Conservation (phyloP, 345 rosid species). For the Cardamine chenopodiifolia region DNA sequence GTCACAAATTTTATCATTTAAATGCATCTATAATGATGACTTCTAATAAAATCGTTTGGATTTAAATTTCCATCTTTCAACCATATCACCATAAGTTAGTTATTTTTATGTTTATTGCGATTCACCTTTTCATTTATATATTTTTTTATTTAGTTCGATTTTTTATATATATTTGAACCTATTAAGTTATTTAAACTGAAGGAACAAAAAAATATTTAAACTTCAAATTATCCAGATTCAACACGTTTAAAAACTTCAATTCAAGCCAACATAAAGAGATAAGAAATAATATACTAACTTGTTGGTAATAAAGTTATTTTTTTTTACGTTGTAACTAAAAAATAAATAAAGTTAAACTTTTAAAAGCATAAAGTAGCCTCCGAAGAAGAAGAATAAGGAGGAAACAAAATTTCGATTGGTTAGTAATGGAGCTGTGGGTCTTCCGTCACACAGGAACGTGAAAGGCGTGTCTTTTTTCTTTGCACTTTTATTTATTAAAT, state of each 20-base stretch:
- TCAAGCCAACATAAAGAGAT: constrained; percentile 1
- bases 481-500: not conserved
- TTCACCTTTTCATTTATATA: not conserved
- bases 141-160: not conserved
- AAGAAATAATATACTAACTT: not conserved
- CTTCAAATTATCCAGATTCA: not conserved
- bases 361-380: constrained; percentile 24
- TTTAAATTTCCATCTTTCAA: not conserved
- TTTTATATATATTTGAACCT: not conserved
- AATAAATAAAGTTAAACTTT: constrained; percentile 20
- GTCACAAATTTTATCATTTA: not conserved
- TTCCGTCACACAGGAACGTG: constrained; percentile 32
- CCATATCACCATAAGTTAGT: not conserved
- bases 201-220: no score
- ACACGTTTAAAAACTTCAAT: constrained; percentile 19
- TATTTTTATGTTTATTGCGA: not conserved
- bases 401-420: constrained; percentile 18
- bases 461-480: constrained; percentile 31
- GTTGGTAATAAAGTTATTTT: constrained; percentile 15
- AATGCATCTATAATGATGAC: not conserved
- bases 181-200: not conserved
- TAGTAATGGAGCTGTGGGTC: constrained; percentile 14
- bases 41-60: no score
- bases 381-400: constrained; percentile 7
- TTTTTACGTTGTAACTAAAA: not conserved